Percentiles rank a stretch among this genome's conserved stretches.
Conservation (phyloP, 139 green algal species). For the Chara braunii region DNA sequence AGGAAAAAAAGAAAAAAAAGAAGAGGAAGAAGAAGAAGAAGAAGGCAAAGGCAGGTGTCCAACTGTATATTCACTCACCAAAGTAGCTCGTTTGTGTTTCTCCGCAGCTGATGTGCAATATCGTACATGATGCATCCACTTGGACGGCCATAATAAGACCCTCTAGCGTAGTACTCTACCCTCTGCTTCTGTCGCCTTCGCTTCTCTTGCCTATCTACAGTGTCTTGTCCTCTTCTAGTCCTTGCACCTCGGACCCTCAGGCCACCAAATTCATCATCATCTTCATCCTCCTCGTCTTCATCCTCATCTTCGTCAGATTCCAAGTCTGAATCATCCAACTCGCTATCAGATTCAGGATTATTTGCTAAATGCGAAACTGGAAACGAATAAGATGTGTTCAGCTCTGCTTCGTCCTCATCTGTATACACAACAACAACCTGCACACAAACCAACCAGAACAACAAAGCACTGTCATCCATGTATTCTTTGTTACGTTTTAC, state of each 20-base stretch:
- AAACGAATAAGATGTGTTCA: too few relatives aligned
- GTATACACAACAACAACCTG: too few relatives aligned
- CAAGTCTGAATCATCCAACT: conserved; percentile 1
- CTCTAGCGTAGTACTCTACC: conserved; percentile 51
- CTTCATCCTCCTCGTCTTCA: conserved; percentile 19
- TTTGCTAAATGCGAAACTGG: too few relatives aligned
- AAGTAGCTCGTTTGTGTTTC: conserved; percentile 58
- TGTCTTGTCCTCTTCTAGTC: background rate
- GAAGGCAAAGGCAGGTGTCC: too few relatives aligned
- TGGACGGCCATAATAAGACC: conserved; percentile 62
- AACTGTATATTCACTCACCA: too few relatives aligned
- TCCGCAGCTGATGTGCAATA: conserved; percentile 51
- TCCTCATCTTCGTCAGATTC: background rate
- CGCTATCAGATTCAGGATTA: background rate
- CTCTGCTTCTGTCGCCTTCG: background rate
- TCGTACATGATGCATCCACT: conserved; percentile 59
- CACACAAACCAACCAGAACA: too few relatives aligned
- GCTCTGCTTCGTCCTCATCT: too few relatives aligned
- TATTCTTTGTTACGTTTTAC: too few relatives aligned
- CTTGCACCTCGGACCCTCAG: background rate
- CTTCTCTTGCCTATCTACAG: conserved; percentile 8
- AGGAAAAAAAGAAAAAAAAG: too few relatives aligned
- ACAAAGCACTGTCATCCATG: too few relatives aligned
- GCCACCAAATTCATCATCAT: too few relatives aligned
- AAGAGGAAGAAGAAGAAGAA: too few relatives aligned